phyloP scores from a whole-genome alignment of 2,329 filamentous ascomycete genomes.

The Iodosphaeria phyllophila region DNA sequence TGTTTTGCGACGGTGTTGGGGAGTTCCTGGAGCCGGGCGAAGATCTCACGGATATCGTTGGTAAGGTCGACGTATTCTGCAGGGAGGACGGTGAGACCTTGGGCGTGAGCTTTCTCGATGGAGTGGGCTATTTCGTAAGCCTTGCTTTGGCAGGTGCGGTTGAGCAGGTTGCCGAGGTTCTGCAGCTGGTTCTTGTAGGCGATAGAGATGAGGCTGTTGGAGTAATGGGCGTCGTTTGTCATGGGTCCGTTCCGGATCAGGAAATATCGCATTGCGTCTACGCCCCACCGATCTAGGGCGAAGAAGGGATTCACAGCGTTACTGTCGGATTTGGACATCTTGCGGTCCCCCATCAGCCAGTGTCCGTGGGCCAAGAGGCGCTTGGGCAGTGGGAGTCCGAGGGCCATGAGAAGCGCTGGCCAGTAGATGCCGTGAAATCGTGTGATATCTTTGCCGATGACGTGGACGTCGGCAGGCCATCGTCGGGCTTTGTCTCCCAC shows the following conservation, averaged over 20 bases:
- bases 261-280: slow-evolving; percentile 81
- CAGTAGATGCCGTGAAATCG: slow-evolving; percentile 97
- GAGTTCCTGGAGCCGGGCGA: no score
- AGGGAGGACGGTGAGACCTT: neutral
- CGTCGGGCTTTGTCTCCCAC: slow-evolving; percentile 44
- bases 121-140: slow-evolving; percentile 48
- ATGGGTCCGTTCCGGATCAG: slow-evolving; percentile 67
- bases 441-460: slow-evolving; percentile 92
- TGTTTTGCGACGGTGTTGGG: slow-evolving; percentile 29
- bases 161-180: slow-evolving; percentile 64
- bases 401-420: slow-evolving; percentile 86
- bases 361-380: slow-evolving; percentile 79
- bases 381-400: slow-evolving; percentile 61
- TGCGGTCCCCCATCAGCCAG: slow-evolving; percentile 80
- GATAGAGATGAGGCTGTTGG: slow-evolving; percentile 55
- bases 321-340: slow-evolving; percentile 93
- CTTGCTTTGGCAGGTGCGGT: slow-evolving; percentile 48
- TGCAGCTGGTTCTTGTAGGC: slow-evolving; percentile 68
- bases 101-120: slow-evolving; percentile 19
- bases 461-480: slow-evolving; percentile 84
- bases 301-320: slow-evolving; percentile 93
- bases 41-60: neutral
- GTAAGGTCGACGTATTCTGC: neutral
- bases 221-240: slow-evolving; percentile 63
- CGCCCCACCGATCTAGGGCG: slow-evolving; percentile 72